phyloP scores from a whole-genome alignment of 2,329 filamentous ascomycete species.

The Aspergillus fijiensis region DNA sequence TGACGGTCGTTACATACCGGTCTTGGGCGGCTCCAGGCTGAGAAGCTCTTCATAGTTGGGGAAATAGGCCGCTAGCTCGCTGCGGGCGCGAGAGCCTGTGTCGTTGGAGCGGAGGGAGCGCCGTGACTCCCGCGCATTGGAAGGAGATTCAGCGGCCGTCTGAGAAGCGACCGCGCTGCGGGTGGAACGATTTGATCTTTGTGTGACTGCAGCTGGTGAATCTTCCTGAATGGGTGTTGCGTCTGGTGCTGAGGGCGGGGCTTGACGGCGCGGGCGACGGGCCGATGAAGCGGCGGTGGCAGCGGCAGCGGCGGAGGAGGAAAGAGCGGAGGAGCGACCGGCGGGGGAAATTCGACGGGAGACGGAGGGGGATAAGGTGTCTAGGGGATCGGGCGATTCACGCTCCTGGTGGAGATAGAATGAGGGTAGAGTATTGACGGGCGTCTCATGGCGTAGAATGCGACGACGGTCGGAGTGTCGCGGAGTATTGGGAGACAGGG shows the following conservation, averaged over 20 bases:
- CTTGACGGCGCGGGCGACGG: conserved; percentile 8
- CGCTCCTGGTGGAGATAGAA: conserved; percentile 23
- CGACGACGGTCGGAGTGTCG: conserved; percentile 14
- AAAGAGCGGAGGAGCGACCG: conserved; percentile 12
- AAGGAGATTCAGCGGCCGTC: conserved; percentile 5
- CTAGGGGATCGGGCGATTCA: conserved; percentile 30
- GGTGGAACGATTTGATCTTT: not conserved
- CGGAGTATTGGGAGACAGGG: not conserved
- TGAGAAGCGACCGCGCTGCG: not conserved
- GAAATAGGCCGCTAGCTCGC: conserved; percentile 87
- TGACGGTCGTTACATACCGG: conserved; percentile 54
- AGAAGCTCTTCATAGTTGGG: conserved; percentile 93
- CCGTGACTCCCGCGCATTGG: conserved; percentile 50
- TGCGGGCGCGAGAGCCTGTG: conserved; percentile 78
- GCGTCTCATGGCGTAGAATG: conserved; percentile 19
- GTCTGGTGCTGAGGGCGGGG: not conserved
- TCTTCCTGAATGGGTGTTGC: not conserved
- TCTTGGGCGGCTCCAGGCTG: conserved; percentile 75
- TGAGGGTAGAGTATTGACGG: conserved; percentile 15
- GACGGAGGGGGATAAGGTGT: conserved; percentile 23
- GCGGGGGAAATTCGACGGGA: conserved; percentile 7
- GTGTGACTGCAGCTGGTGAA: not conserved
- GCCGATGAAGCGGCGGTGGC: conserved; percentile 15
- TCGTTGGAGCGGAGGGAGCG: conserved; percentile 85
- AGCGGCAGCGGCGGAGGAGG: not conserved